Evolutionary conservation across 1,284 basidiomycete genomes (phyloP).

Genomic region (Moniliophthora roreri): DNA sequence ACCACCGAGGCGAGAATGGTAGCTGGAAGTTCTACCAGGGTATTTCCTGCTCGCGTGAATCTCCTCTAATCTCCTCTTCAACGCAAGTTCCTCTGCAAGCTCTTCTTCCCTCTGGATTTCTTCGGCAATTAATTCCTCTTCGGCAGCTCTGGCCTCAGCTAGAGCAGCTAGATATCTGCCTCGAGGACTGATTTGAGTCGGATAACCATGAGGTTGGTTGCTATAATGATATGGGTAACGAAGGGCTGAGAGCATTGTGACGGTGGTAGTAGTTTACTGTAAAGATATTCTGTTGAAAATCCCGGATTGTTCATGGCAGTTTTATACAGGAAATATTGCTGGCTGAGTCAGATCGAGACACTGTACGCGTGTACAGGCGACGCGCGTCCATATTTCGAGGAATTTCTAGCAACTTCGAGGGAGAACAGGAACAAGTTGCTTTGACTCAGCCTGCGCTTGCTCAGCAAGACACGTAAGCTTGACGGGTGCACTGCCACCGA

Average conservation of each 20-base stretch:
- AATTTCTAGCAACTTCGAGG: constrained; percentile 2
- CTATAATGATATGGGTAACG: constrained; percentile 1
- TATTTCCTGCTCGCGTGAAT: constrained; percentile 7
- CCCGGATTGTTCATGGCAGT: not conserved
- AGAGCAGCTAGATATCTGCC: constrained; percentile 4
- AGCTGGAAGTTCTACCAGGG: too few species aligned
- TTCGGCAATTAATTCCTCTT: constrained; percentile 20
- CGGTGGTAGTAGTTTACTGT: constrained; percentile 2
- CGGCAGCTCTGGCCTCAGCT: constrained; percentile 9
- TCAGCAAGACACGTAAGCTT: not conserved
- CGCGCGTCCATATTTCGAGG: constrained; percentile 8
- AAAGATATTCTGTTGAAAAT: not conserved
- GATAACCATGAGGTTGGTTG: not conserved
- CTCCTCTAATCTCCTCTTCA: constrained; percentile 11
- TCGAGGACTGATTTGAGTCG: constrained; percentile 4
- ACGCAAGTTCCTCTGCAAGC: constrained; percentile 10
- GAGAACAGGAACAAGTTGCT: not conserved
- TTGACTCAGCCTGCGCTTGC: not conserved
- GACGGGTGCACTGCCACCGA: not conserved
- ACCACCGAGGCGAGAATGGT: not conserved
- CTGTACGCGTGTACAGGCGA: constrained; percentile 8
- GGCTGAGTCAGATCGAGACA: constrained; percentile 5
- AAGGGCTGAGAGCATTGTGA: constrained; percentile 1
- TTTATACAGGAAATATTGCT: constrained; percentile 6
- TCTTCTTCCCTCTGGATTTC: constrained; percentile 25